Evolutionary conservation across 2,329 filamentous ascomycete genomes (phyloP), one percentile per base, ranked within the genome.

Genomic region (Fusarium pininemorale): DNA sequence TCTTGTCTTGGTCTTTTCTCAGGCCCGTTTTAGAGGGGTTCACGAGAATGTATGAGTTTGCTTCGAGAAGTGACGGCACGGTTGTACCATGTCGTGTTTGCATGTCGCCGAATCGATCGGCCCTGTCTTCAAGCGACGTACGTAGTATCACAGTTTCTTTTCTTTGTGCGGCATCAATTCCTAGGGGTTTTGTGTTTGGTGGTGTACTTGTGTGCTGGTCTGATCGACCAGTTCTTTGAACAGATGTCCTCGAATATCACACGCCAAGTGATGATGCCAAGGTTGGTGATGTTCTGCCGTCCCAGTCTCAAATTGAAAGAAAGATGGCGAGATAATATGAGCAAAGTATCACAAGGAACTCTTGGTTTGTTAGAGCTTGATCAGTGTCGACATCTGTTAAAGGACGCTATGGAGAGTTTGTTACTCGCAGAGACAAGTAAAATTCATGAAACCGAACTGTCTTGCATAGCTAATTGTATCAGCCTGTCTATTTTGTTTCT

Each of bases 21-120:
- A 28, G 41, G 35, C 48, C 41, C 51, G 70, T 75, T 76, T 77
- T 59, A 59, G 37, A 48, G 55, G 35, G 56, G 53, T 37, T 53
- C 58, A 74, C 73, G 44, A 60, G 48, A 58, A 59, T 32, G 42
- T 22, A 58, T 28, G 44, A 59, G 64, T 57, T 62, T 74, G 63
- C 62, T 70, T 66, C 61, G 55, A 66, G 54, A 55, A 71, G 55
- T 63, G 42, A 60, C 38, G 39, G 30, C 20, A 20, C 47, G 42
- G 47, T 32, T 44, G 65, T 56, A 50, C 50, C 24, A 64, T 28
- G 38, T 37, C 26, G 30, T 70, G 51, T 32, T 48, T 50, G 47
- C 30, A 54, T 53, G 30, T 44, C 30, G 39, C 51, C 37, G 39
- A 59, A n/a, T 44, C 20, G 47, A 44, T 44, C 37, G 38, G 26